Evolutionary conservation across 345 rosid genomes (phyloP).

Genomic region (Citrus unshiu): DNA sequence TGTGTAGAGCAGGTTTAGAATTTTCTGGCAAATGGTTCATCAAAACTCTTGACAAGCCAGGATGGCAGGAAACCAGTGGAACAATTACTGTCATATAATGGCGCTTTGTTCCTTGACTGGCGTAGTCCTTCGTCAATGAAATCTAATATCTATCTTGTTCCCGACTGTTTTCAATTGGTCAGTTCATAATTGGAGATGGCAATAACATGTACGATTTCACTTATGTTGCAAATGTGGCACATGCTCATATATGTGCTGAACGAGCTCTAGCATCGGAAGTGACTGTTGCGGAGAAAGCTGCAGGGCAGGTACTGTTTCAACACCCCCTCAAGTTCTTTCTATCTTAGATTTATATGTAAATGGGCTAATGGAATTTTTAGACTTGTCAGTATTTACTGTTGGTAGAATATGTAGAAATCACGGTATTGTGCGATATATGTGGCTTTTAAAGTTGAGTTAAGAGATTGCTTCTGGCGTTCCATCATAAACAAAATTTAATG

Average conservation of each 20-base stretch:
- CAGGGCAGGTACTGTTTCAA: slow-evolving; percentile 69
- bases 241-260: slow-evolving; percentile 93
- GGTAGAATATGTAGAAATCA: neutral
- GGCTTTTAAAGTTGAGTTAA: neutral
- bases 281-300: slow-evolving; percentile 66
- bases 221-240: slow-evolving; percentile 92
- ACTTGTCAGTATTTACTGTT: neutral
- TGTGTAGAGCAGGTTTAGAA: neutral
- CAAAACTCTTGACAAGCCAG: neutral
- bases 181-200: slow-evolving; percentile 96
- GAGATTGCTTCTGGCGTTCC: slow-evolving; percentile 5
- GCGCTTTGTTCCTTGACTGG: neutral
- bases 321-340: slow-evolving; percentile 8
- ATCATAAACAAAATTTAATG: neutral
- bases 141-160: neutral
- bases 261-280: slow-evolving; percentile 82
- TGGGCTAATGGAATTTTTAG: neutral
- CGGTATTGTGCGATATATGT: neutral
- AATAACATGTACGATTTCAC: slow-evolving; percentile 78
- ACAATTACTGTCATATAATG: neutral
- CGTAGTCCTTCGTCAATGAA: slow-evolving; percentile 7
- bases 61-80: neutral
- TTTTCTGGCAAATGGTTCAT: neutral
- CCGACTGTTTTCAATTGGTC: slow-evolving; percentile 14
- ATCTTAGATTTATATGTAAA: neutral